Conservation (phyloP, 768 basidiomycete species). For the Suillus fuscotomentosus region DNA sequence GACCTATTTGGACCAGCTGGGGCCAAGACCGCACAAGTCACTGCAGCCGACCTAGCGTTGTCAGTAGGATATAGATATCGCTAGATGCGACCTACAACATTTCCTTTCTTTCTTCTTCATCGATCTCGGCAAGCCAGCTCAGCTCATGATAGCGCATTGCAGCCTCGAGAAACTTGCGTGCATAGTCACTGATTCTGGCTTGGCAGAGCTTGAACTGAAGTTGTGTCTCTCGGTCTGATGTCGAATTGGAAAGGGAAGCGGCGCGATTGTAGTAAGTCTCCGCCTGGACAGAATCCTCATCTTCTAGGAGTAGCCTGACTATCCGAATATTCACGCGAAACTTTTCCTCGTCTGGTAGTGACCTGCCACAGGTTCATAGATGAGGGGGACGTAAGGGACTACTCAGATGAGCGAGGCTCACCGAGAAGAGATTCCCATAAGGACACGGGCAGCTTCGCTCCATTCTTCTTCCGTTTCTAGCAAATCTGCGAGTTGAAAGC, state of each 20-base stretch:
- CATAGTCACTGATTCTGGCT: conserved; percentile 91
- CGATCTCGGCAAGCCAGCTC: conserved; percentile 86
- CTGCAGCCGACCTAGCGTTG: conserved; percentile 71
- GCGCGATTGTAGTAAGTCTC: conserved; percentile 98
- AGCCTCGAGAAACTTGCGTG: conserved; percentile 91
- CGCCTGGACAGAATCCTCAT: conserved; percentile 96
- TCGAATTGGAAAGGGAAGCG: conserved; percentile 80
- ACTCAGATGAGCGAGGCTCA: conserved; percentile 67
- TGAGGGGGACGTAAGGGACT: background rate
- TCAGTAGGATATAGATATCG: conserved; percentile 13
- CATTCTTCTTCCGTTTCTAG: conserved; percentile 91
- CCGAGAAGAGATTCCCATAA: conserved; percentile 83
- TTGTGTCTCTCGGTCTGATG: conserved; percentile 74
- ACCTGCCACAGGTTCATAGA: conserved; percentile 33
- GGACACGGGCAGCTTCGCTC: conserved; percentile 87
- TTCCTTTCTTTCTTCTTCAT: conserved; percentile 87
- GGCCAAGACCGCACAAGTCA: conserved; percentile 94
- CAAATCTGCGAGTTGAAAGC: conserved; percentile 89
- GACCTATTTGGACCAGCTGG: conserved; percentile 97
- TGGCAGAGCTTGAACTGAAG: conserved; percentile 90
- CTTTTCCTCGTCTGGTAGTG: conserved; percentile 80
- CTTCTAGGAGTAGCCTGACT: conserved; percentile 90
- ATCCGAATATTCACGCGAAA: conserved; percentile 91
- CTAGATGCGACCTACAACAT: conserved; percentile 67
- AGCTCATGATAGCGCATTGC: conserved; percentile 93